Evolutionary conservation across 768 basidiomycete genomes (phyloP), one percentile per base, ranked within the genome.

Genomic region (Phaeotremella fagi): DNA sequence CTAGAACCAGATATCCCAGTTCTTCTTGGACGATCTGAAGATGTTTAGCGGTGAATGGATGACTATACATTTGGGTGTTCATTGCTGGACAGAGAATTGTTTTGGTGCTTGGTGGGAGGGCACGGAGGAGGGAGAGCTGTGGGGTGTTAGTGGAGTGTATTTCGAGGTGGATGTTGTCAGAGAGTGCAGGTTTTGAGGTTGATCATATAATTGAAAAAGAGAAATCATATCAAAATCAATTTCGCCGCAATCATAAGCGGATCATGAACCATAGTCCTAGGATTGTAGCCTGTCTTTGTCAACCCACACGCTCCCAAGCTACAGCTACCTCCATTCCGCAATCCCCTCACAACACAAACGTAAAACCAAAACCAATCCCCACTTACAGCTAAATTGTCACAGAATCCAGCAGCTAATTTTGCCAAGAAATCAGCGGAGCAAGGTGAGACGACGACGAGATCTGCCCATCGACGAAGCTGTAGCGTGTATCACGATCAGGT

Each of bases 51-150:
- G 92, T 97, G 38, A 98, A 79, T 18, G 90, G 90, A 70, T 98
- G 92, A 54, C 87, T 83, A 68, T 88, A 98, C 94, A 99, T 99
- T 60, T 89, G 78, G 2, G 95, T 98, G 73, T 99, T 99, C 94
- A 98, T 99, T 0, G 94, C 95, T 1, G 94, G 94, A 68, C 92
- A 98, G 31, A 97, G 75, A 66, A 86, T 90, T 5, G 89, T 90
- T 5, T 87, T 87, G 0, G 89, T 95, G 4, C 81, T 79, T 0
- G 91, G 88, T 2, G 87, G 79, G 0, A 94, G 77, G 0, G 90
- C 92, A 20, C 90, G 83, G 55, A 95, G 80, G 3, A 95, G 63
- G 1, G 77, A 80, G 14, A 90, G 76, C 77, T 78, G 58, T n/a
- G n/a, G n/a, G n/a, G n/a, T n/a, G n/a, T n/a, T n/a, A n/a, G n/a